Evolutionary conservation across 2,329 filamentous ascomycete species (phyloP).

Genomic region (Zasmidium cellare): DNA sequence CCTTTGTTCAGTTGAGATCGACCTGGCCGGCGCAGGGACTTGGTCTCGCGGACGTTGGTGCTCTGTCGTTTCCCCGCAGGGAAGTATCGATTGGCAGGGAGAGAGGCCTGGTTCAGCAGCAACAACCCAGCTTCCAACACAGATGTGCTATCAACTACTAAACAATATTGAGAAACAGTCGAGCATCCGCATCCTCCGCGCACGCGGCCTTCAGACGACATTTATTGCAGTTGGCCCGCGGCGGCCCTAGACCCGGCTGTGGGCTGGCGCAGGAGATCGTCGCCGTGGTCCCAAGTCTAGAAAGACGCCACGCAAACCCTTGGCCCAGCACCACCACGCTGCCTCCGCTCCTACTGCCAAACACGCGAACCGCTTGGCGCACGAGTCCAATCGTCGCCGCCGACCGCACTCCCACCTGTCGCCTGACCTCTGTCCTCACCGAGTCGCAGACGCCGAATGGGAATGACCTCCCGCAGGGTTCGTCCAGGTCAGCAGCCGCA

Average conservation of each 20-base stretch:
- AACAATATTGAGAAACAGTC: too few species aligned
- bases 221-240: neutral
- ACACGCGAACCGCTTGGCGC: neutral
- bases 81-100: neutral
- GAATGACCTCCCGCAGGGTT: too few species aligned
- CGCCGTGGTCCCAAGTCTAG: neutral
- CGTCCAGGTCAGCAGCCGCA: neutral
- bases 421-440: neutral
- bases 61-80: neutral
- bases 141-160: too few species aligned
- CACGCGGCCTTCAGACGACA: neutral
- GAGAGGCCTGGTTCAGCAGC: neutral
- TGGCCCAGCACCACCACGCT: neutral
- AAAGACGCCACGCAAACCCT: neutral
- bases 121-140: neutral
- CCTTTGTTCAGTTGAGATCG: neutral
- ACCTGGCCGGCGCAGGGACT: neutral
- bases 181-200: too few species aligned
- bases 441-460: too few species aligned
- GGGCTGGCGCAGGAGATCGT: neutral
- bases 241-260: neutral
- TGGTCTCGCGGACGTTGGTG: neutral
- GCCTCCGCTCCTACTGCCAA: too few species aligned
- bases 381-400: neutral
- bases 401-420: neutral